These are phyloP conservation scores for Schizothecium vesticola DNA, from an alignment of 495 filamentous ascomycete species.

Conservation along the genomic window DNA sequence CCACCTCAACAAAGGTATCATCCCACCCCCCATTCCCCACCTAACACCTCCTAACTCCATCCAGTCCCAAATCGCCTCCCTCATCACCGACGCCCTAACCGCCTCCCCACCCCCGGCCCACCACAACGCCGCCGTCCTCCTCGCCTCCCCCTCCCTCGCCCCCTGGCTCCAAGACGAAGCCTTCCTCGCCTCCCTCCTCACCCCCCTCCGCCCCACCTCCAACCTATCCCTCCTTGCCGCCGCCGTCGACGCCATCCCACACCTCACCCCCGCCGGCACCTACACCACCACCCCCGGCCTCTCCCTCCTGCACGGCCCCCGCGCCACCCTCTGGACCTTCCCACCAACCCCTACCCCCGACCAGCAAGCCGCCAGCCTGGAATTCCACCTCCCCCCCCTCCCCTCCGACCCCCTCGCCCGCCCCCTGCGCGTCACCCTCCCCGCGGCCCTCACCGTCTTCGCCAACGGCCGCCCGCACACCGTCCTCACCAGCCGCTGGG, in stretches of 20 bases:
- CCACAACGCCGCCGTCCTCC: slow-evolving; percentile 28
- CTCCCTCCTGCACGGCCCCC: slow-evolving; percentile 33
- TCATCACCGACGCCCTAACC: background rate
- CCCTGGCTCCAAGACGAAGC: slow-evolving; percentile 34
- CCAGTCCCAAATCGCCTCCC: background rate
- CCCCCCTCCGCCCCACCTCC: slow-evolving; percentile 6
- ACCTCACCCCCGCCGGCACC: slow-evolving; percentile 4
- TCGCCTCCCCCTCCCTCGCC: slow-evolving; percentile 32
- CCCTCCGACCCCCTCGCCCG: slow-evolving; percentile 4
- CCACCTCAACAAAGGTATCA: background rate
- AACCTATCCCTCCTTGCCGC: slow-evolving; percentile 29
- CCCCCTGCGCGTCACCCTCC: slow-evolving; percentile 43
- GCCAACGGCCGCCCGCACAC: slow-evolving; percentile 61
- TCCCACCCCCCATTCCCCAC: background rate
- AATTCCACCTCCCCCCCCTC: slow-evolving; percentile 11
- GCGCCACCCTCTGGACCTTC: slow-evolving; percentile 20
- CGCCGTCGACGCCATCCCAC: slow-evolving; percentile 34
- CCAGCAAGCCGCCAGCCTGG: slow-evolving; percentile 6
- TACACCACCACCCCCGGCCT: slow-evolving; percentile 34
- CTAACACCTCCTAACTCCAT: background rate
- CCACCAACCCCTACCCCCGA: slow-evolving; percentile 21
- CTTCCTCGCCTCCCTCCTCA: slow-evolving; percentile 32
- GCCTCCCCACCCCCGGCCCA: background rate
- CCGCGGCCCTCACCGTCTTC: slow-evolving; percentile 74
- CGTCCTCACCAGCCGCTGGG: slow-evolving; percentile 55